Base-by-base conservation (phyloP, 2,329 filamentous ascomycete genomes). In the Alternaria incomplexa region DNA sequence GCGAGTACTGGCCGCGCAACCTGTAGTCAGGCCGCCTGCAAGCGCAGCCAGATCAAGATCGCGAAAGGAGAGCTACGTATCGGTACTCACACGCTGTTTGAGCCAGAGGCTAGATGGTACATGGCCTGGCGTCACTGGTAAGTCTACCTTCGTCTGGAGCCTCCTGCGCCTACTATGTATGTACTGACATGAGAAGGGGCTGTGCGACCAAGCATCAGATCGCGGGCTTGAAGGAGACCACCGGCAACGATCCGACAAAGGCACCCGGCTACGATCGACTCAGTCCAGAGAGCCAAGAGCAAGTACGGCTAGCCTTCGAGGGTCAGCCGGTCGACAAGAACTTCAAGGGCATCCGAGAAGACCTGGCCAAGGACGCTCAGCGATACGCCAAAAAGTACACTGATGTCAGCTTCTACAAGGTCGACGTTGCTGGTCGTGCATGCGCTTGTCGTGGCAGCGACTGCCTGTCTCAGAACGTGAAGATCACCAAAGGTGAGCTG, bases 231-330 rank as follows among this genome's bases (percentile, higher is more conserved):
- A 87, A 89, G 64, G 83, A 88, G 2, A 76, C 82, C 9, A 84
- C 89, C 63, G 81, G 81, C 2, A 79, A 79, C 13, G 85, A 93
- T 58, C 86, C 87, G 71, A 86, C 90, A 47, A 81, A 85, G 56
- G 84, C 96, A 60, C 92, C 97, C 73, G 93, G 92, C 59, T 95
- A 87, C 68, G 91, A 94, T 13, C 91, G 93, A 65, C 80, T 96
- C 1, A 82, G 89, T 43, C 81, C 85, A 0, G 90, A 93, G 4
- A 72, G 89, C 3, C 88, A 93, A 79, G 88, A 87, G 43, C 96
- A 96, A 82, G 83, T 97, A 62, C 85, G 85, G 56, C 85, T 86
- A 30, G 91, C 91, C 48, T 79, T 97, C 43, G 85, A 86, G 73
- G 93, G 91, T 20, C 90, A 93, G 70, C 90, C 97, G 72, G 89